These are phyloP conservation scores for Phlegmacium glaucopus DNA, from an alignment of 768 basidiomycete species.

Conservation along the genomic window DNA sequence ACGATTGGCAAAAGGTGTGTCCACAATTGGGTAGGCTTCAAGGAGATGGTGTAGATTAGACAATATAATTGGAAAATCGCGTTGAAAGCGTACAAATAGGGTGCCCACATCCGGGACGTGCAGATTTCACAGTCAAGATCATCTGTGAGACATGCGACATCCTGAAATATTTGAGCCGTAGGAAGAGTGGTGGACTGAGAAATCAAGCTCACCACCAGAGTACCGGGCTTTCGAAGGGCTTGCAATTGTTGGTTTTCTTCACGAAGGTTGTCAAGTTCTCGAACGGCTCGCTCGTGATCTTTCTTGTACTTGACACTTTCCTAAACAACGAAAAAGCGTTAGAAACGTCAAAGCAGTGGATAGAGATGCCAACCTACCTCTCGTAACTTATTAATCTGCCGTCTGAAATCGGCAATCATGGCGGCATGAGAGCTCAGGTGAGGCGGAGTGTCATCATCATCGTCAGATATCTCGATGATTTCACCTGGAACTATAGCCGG, in stretches of 20 bases:
- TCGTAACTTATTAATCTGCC: constrained; percentile 39
- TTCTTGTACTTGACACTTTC: constrained; percentile 29
- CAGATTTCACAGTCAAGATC: constrained; percentile 64
- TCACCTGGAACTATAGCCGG: constrained; percentile 22
- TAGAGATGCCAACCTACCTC: constrained; percentile 30
- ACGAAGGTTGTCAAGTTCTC: constrained; percentile 11
- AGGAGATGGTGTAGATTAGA: neutral
- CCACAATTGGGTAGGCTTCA: constrained; percentile 62
- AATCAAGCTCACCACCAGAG: constrained; percentile 21
- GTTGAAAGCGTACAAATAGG: constrained; percentile 50
- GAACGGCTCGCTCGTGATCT: constrained; percentile 23
- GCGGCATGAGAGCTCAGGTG: constrained; percentile 13
- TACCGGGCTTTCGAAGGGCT: constrained; percentile 16
- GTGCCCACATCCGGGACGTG: constrained; percentile 58
- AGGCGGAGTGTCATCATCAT: constrained; percentile 36
- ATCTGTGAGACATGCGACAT: constrained; percentile 47
- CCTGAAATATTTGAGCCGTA: constrained; percentile 24
- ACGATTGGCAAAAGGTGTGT: constrained; percentile 64
- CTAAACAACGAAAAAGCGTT: constrained; percentile 15
- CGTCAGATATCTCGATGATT: constrained; percentile 57
- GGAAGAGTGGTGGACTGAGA: neutral
- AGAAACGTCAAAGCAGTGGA: neutral
- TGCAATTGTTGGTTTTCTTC: constrained; percentile 28
- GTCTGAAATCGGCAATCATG: constrained; percentile 31
- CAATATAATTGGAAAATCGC: neutral